Evolutionary conservation across 495 filamentous ascomycete genomes (phyloP).

Genomic region (Letharia columbiana): DNA sequence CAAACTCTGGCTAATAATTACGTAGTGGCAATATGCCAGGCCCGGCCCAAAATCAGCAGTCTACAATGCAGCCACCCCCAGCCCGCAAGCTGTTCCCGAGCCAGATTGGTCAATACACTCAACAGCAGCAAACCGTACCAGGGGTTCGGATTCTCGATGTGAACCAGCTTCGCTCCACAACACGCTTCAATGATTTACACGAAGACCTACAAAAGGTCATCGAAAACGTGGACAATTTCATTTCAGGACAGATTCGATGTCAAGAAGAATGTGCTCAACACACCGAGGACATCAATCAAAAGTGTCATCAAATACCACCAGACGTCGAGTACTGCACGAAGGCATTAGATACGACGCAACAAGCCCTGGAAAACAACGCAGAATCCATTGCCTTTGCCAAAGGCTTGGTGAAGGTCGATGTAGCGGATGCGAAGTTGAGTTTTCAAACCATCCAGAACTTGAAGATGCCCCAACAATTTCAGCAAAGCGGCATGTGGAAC

Average conservation of each 20-base stretch:
- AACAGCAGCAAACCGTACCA: conserved; percentile 46
- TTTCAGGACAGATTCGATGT: conserved; percentile 56
- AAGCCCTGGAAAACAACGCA: conserved; percentile 63
- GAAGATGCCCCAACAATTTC: conserved; percentile 66
- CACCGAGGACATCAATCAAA: conserved; percentile 45
- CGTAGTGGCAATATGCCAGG: conserved; percentile 19
- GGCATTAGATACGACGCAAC: conserved; percentile 65
- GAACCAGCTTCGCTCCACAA: conserved; percentile 69
- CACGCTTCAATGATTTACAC: conserved; percentile 80
- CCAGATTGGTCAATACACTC: conserved; percentile 38
- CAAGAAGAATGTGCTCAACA: conserved; percentile 50
- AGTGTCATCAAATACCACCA: conserved; percentile 56
- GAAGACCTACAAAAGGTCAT: conserved; percentile 74
- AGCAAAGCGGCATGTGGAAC: conserved; percentile 50
- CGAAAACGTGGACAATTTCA: conserved; percentile 61
- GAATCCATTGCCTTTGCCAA: conserved; percentile 59
- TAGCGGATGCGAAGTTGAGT: conserved; percentile 59
- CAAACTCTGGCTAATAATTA: not conserved
- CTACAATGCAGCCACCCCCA: conserved; percentile 34
- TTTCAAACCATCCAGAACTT: conserved; percentile 71
- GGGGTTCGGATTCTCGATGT: conserved; percentile 66
- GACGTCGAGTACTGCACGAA: conserved; percentile 67
- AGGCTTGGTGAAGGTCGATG: conserved; percentile 55
- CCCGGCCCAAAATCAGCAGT: conserved; percentile 41
- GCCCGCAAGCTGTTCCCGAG: conserved; percentile 24